Evolutionary conservation across 352 stramenopile genomes (phyloP).

Genomic region (Pythium sukuiense): DNA sequence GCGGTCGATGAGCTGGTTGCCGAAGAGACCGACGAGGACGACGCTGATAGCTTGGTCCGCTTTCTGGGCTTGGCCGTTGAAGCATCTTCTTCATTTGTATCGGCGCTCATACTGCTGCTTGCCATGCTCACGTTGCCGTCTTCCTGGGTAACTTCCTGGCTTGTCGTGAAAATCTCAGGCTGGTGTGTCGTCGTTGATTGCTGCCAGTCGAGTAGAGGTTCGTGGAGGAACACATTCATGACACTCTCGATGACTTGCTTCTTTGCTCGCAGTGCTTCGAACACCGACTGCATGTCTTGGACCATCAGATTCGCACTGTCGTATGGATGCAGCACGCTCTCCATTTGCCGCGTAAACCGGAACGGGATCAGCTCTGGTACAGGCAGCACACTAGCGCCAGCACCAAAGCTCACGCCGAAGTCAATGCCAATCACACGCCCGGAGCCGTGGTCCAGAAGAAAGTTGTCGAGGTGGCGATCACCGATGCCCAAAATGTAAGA

Average conservation of each 20-base stretch:
- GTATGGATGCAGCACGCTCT: constrained; percentile 69
- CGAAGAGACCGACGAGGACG: constrained; percentile 3
- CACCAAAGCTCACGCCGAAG: constrained; percentile 92
- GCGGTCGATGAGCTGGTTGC: not conserved
- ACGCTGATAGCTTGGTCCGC: constrained; percentile 8
- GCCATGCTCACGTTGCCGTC: constrained; percentile 18
- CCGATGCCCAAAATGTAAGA: constrained; percentile 91
- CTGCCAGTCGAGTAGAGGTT: constrained; percentile 91
- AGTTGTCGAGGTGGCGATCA: constrained; percentile 92
- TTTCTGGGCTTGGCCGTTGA: not conserved
- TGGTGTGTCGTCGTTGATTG: constrained; percentile 66
- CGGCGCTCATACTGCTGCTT: not conserved
- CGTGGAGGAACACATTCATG: constrained; percentile 91
- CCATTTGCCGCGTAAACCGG: constrained; percentile 82
- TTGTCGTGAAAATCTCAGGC: constrained; percentile 52
- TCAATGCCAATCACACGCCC: constrained; percentile 89
- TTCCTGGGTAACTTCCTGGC: constrained; percentile 22
- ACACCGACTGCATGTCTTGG: constrained; percentile 83
- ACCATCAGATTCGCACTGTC: constrained; percentile 61
- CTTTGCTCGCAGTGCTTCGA: constrained; percentile 81
- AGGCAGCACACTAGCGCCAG: constrained; percentile 73
- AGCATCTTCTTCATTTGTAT: not conserved
- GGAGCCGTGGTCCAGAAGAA: constrained; percentile 77
- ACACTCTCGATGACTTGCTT: constrained; percentile 85
- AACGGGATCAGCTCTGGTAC: constrained; percentile 92